Evolutionary conservation across 2,329 filamentous ascomycete species (phyloP).

Genomic region (Sarocladium oryzae): DNA sequence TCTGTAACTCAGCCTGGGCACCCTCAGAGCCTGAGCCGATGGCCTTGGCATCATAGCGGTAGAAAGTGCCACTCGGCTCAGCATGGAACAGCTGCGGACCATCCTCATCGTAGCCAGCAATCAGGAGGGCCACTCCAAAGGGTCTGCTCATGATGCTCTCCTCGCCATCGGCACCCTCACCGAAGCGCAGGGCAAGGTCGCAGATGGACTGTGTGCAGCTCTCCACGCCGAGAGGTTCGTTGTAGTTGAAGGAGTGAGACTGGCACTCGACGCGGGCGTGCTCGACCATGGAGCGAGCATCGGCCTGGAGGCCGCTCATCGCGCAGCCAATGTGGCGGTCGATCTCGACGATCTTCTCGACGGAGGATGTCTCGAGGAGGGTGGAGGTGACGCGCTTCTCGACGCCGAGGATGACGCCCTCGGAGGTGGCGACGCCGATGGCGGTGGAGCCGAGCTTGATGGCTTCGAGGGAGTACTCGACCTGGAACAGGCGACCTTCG

Average conservation of each 20-base stretch:
- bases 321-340: conserved; percentile 98
- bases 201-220: conserved; percentile 99
- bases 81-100: conserved; percentile 96
- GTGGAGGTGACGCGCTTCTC: conserved; percentile 99
- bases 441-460: conserved; percentile 99
- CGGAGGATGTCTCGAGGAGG: conserved; percentile 92
- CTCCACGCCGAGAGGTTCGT: conserved; percentile 89
- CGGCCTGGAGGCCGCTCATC: conserved; percentile 96
- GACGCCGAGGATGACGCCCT: conserved; percentile 92
- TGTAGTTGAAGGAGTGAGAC: conserved; percentile 97
- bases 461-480: conserved; percentile 99
- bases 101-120: conserved; percentile 95
- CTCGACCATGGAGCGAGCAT: conserved; percentile 96
- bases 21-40: conserved; percentile 97
- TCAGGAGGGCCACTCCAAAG: conserved; percentile 92
- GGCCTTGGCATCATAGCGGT: conserved; percentile 97
- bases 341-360: conserved; percentile 99
- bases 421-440: conserved; percentile 92
- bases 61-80: conserved; percentile 96
- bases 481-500: conserved; percentile 98
- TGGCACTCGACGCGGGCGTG: conserved; percentile 97
- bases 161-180: conserved; percentile 93
- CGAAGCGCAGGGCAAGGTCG: conserved; percentile 91
- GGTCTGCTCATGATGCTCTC: conserved; percentile 98
- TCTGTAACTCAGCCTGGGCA: conserved; percentile 95